Evolutionary conservation across 1,139 yeast genomes (phyloP), one percentile per base, ranked within the genome.

Genomic region (Hyphopichia buzzinii): DNA sequence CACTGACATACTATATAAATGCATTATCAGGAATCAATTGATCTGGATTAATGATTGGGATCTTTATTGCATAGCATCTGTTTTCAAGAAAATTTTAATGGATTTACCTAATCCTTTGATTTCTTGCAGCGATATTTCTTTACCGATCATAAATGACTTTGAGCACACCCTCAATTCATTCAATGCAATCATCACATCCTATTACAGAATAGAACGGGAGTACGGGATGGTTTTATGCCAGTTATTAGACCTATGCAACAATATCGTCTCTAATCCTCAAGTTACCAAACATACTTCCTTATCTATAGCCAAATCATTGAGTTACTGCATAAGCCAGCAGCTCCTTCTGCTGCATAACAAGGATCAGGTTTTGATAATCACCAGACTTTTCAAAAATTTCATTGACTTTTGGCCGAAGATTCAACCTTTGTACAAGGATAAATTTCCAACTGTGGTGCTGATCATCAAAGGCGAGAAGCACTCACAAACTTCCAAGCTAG

Each of bases 41-140:
- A 66, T 63, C 42, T 79, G 67, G 82, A 78, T 67, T 42, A 79
- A 59, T 63, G 85, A 54, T 70, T 80, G 84, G 84, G 82, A 79
- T 51, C 59, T 79, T 34, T 75, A 77, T 50, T 75, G 81, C 34
- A 68, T 80, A 36, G 78, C 79, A 6, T 67, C 81, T 1, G 64
- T 73, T 2, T 78, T 76, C 49, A 66, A 79, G 42, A 65, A 68
- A 42, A 62, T 79, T 12, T 46, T 79, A 24, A 59, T 61, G 48
- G 74, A 67, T 22, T 63, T 77, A 16, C 65, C 74, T 1, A 49
- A 49, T 16, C 72, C 78, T 1, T 56, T 79, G 30, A 61, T 79
- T 19, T 71, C 79, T 1, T 57, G 71, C 4, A 60, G 62, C 11
- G 38, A 53, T 17, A 72, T 79, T 11, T 44, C 50, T 7, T 50